Base-by-base conservation (phyloP, 352 stramenopile genomes). In the Phytophthora cactorum region DNA sequence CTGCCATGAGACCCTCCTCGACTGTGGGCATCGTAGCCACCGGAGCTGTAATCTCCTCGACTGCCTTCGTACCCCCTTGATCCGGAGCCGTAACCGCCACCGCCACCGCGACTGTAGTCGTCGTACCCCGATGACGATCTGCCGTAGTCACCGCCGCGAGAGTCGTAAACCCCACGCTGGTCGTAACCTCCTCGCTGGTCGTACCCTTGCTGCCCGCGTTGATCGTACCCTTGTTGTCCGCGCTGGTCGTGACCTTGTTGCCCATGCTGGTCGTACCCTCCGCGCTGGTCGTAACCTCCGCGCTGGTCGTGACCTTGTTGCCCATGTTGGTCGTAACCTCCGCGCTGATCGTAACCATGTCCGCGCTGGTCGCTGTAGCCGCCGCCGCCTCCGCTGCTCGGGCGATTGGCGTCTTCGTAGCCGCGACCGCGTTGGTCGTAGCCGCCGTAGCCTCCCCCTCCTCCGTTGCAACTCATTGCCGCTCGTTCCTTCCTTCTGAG, bases 391-490 rank as follows among this genome's bases (percentile, higher is more conserved):
- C 22, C 15, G 34, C 56, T 59, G 38, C 54, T 14, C 2, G 46
- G 39, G 25, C 59, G 56, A 29, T 54, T 53, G 4, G 51, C 53
- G 9, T 75, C 53, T 12, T 69, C 61, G 34, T 74, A 74, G 4
- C 51, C 56, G 25, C 56, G 61, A n/a, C 54, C 43, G 11, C 31
- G 50, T 8, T 64, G 44, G 63, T 65, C 49, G 61, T 45, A 39
- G 38, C 59, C 53, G 10, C 62, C 45, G 34, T 58, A 58, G 8
- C 32, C 34, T 5, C 53, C 22, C 22, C 22, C 62, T 15, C 52
- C 61, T 14, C 67, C 58, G 45, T 27, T 66, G 57, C 67, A 67
- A 31, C 63, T 71, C 63, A 71, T 71, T 36, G 11, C 15, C 38
- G 41, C 39, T 41, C 14, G 29, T 1, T 8, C 7, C 29, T n/a